Evolutionary conservation across 108 stramenopile species (phyloP).

Genomic region (Cyclotella kingstonii): DNA sequence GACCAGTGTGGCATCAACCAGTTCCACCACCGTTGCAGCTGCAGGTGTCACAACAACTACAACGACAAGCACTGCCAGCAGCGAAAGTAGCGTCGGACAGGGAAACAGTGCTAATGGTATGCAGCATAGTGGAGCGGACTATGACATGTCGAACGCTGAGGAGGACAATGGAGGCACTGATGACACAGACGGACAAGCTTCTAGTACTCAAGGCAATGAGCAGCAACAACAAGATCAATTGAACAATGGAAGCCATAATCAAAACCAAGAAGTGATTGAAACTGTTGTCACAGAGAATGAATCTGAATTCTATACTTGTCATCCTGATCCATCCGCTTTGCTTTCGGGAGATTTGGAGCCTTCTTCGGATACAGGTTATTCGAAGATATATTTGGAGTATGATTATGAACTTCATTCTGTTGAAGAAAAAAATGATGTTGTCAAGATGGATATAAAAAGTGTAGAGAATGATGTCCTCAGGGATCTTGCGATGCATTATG

Average conservation of each 20-base stretch:
- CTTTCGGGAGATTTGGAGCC: background rate
- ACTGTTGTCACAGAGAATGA: too few species aligned
- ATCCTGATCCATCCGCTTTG: conserved; percentile 3
- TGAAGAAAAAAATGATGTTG: background rate
- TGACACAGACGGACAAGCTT: too few species aligned
- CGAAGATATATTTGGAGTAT: background rate
- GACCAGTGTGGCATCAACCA: background rate
- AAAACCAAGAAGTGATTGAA: background rate
- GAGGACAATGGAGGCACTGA: too few species aligned
- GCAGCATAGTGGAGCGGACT: background rate
- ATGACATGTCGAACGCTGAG: background rate
- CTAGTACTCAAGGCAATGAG: too few species aligned
- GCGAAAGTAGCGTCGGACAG: background rate
- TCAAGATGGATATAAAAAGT: background rate
- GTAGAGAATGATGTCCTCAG: background rate
- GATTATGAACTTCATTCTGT: conserved; percentile 7
- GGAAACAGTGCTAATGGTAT: background rate
- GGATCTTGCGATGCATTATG: conserved; percentile 7
- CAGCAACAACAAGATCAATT: background rate
- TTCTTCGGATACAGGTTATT: background rate
- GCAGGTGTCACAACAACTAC: background rate
- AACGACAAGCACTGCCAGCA: background rate
- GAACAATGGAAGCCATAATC: background rate
- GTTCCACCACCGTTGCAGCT: background rate
- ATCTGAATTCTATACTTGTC: conserved; percentile 13